These are phyloP conservation scores for Chamaenerion angustifolium DNA, from an alignment of 345 rosid genomes.

Conservation along the genomic window DNA sequence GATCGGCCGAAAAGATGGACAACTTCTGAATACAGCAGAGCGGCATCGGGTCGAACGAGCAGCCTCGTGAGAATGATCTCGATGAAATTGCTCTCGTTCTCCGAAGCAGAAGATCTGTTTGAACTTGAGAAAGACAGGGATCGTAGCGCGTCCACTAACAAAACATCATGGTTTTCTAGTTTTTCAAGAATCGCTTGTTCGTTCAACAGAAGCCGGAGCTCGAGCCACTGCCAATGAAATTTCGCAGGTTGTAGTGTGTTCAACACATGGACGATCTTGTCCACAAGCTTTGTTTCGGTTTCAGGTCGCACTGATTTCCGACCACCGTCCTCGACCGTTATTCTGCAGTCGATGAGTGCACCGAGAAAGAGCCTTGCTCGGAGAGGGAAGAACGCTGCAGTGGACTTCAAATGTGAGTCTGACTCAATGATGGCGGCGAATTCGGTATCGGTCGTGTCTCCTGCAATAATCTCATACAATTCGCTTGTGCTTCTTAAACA, in stretches of 20 bases:
- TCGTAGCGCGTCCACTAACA: slow-evolving; percentile 63
- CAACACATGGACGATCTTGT: slow-evolving; percentile 66
- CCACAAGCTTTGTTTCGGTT: slow-evolving; percentile 55
- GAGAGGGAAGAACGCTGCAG: slow-evolving; percentile 61
- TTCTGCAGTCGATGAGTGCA: slow-evolving; percentile 71
- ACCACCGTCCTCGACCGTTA: slow-evolving; percentile 41
- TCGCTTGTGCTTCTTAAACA: slow-evolving; percentile 75
- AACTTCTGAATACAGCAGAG: slow-evolving; percentile 79
- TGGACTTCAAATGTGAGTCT: slow-evolving; percentile 47
- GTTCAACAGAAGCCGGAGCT: slow-evolving; percentile 88
- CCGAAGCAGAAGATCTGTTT: slow-evolving; percentile 68
- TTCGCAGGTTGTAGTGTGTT: slow-evolving; percentile 91
- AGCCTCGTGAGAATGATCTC: slow-evolving; percentile 85
- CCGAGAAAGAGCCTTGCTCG: slow-evolving; percentile 85
- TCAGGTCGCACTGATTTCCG: slow-evolving; percentile 35
- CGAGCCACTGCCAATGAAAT: slow-evolving; percentile 99
- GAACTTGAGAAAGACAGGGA: slow-evolving; percentile 46
- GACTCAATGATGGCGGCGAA: slow-evolving; percentile 59
- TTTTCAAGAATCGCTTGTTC: slow-evolving; percentile 87
- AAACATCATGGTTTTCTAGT: slow-evolving; percentile 56
- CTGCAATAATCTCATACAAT: slow-evolving; percentile 70
- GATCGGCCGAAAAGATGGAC: slow-evolving; percentile 94
- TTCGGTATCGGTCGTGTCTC: slow-evolving; percentile 79
- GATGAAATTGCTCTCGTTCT: slow-evolving; percentile 79
- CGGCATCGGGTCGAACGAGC: slow-evolving; percentile 95